These are phyloP conservation scores for Haematococcus sp. DNA, from an alignment of 139 green algal genomes.

Conservation along the genomic window DNA sequence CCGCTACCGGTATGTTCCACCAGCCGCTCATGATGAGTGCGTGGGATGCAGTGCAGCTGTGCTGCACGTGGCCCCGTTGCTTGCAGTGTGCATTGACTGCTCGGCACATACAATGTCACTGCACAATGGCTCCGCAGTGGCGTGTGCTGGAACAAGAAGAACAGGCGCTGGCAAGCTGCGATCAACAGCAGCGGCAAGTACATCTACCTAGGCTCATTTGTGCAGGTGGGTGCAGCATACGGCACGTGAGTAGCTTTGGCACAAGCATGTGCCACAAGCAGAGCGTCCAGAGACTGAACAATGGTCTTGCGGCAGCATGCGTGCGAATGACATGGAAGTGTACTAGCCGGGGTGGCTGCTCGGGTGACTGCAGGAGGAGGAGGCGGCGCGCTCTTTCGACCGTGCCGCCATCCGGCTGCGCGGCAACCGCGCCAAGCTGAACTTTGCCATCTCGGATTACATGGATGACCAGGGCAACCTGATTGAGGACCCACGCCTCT, in stretches of 20 bases:
- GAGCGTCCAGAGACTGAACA: no score
- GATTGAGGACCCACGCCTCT: slow-evolving; percentile 25
- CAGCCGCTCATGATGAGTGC: slow-evolving; percentile 19
- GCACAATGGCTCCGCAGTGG: slow-evolving; percentile 3
- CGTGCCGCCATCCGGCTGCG: slow-evolving; percentile 41
- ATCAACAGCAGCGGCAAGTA: slow-evolving; percentile 56
- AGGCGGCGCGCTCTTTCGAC: slow-evolving; percentile 49
- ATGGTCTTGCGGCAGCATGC: no score
- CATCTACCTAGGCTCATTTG: slow-evolving; percentile 52
- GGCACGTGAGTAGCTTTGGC: no score
- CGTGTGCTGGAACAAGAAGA: slow-evolving; percentile 60
- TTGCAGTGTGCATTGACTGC: no score
- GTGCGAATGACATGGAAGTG: no score
- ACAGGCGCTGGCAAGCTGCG: slow-evolving; percentile 51
- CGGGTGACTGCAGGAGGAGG: slow-evolving; percentile 45
- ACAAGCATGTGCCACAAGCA: no score
- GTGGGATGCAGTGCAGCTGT: neutral
- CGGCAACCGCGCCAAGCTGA: slow-evolving; percentile 41
- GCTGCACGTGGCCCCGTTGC: no score
- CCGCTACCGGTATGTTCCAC: slow-evolving; percentile 23
- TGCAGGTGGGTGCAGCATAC: slow-evolving; percentile 2
- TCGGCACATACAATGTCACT: no score
- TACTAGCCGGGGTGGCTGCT: no score
- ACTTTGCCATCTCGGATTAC: slow-evolving; percentile 40
- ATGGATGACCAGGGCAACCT: slow-evolving; percentile 31